Base-by-base conservation (phyloP, 805 yeast species). In the Dipodascus albidus region DNA sequence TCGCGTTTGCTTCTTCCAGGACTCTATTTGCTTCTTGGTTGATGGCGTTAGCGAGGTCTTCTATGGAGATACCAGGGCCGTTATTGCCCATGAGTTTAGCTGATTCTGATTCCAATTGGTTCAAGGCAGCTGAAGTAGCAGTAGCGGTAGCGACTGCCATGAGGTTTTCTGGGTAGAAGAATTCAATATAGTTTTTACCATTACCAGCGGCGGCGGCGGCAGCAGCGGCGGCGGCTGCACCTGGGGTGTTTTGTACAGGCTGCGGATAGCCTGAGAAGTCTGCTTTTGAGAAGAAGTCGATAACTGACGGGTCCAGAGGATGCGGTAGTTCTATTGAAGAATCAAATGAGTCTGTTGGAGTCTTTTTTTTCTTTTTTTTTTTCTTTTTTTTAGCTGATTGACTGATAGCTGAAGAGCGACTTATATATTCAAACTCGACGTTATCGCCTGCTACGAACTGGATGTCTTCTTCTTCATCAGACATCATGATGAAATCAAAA, bases 371-470 rank as follows among this genome's bases (percentile, higher is more conserved):
- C 59, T 64, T 64, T 64, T 67, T 67, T 61, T 64, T 65, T 61
- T 68, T 68, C 59, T 68, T 70, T 58, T 63, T 67, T 55, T 61
- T 61, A 9, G 53, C 42, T 22, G 50, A 24, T 52, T 20, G 50
- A 14, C 15, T 22, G 23, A 9, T 47, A n/a, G n/a, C 27, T 47
- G 24, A 14, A 2, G 35, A 42, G 24, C 49, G 50, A 54, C 6
- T 42, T 19, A 50, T 48, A 53, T 68, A 69, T 53, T 69, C 70
- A 48, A 69, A 69, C 52, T 65, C 65, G 20, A 69, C 58, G 55
- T 58, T 62, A 21, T 65, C 58, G 24, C 71, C 72, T 17, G 61
- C 62, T 3, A 62, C 56, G 31, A 51, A 57, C 27, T 57, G 53
- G 35, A 55, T 56, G 20, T 52, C 60, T n/a, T 52, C 53, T 4